phyloP scores from a whole-genome alignment of 805 yeast species.

The Starmerella stigmatis region DNA sequence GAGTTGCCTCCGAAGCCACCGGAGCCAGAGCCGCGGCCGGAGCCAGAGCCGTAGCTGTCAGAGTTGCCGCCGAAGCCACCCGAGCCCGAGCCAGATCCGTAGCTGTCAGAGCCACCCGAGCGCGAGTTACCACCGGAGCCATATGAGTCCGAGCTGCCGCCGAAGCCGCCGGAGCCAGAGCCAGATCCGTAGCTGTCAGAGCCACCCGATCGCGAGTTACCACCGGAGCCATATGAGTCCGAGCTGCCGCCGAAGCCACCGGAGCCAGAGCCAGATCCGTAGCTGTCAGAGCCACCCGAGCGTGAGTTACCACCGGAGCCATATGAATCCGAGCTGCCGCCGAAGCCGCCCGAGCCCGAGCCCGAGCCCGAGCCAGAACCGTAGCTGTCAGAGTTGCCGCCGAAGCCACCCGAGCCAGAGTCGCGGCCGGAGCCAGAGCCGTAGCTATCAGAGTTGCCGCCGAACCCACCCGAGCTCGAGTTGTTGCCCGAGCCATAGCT shows the following conservation, averaged over 20 bases:
- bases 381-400: conserved; percentile 23
- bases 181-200: not conserved
- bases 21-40: conserved; percentile 16
- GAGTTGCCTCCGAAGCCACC: conserved; percentile 25
- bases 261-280: conserved; percentile 24
- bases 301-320: conserved; percentile 23
- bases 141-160: conserved; percentile 28
- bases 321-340: conserved; percentile 12
- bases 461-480: conserved; percentile 21
- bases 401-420: conserved; percentile 11
- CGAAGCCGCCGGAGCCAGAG: conserved; percentile 17
- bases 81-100: conserved; percentile 25
- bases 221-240: conserved; percentile 1
- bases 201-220: not conserved
- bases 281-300: conserved; percentile 31
- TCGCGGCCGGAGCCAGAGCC: conserved; percentile 2
- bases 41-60: conserved; percentile 22
- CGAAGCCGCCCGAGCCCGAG: conserved; percentile 22
- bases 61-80: conserved; percentile 12
- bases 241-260: conserved; percentile 19
- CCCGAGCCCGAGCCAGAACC: conserved; percentile 28
- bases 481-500: conserved; percentile 18
- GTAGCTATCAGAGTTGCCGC: not conserved
- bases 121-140: conserved; percentile 26
- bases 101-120: conserved; percentile 8